Conservation (phyloP, 495 filamentous ascomycete species). For the Gamarada debralockiae region DNA sequence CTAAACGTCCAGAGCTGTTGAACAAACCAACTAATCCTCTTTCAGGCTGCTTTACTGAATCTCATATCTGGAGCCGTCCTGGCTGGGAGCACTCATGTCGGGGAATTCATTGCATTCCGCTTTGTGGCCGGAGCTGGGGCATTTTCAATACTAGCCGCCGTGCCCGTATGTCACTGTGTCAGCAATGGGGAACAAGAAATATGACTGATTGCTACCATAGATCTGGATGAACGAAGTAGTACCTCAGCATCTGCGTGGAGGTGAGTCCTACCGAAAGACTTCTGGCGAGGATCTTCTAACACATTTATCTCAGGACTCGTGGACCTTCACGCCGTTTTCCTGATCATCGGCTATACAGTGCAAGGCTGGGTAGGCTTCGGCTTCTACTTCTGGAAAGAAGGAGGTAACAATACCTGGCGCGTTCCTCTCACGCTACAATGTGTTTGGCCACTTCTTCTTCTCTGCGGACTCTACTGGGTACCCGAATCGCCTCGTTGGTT, state of each 20-base stretch:
- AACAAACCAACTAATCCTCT: no score
- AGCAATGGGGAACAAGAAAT: constrained; percentile 9
- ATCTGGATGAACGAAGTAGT: constrained; percentile 26
- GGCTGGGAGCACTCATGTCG: constrained; percentile 20
- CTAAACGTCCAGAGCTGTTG: no score
- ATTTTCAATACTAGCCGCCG: constrained; percentile 25
- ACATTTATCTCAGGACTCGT: no score
- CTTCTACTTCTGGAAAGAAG: constrained; percentile 25
- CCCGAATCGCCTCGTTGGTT: constrained; percentile 23
- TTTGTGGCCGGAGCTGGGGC: constrained; percentile 22
- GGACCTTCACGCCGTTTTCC: constrained; percentile 16
- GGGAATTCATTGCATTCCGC: constrained; percentile 23
- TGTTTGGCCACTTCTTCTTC: constrained; percentile 13
- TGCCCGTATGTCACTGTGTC: no score
- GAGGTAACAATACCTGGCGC: neutral
- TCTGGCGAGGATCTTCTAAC: neutral
- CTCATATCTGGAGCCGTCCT: constrained; percentile 28
- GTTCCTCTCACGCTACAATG: neutral
- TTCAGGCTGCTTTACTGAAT: no score
- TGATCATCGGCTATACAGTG: constrained; percentile 19
- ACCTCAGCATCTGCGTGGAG: constrained; percentile 18
- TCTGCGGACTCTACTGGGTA: constrained; percentile 24
- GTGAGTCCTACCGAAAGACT: no score
- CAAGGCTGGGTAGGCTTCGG: constrained; percentile 24
- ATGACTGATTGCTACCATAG: constrained; percentile 4